Evolutionary conservation across 2,329 filamentous ascomycete species (phyloP), one percentile per base, ranked within the genome.

Genomic region (Fusarium fujikuroi): DNA sequence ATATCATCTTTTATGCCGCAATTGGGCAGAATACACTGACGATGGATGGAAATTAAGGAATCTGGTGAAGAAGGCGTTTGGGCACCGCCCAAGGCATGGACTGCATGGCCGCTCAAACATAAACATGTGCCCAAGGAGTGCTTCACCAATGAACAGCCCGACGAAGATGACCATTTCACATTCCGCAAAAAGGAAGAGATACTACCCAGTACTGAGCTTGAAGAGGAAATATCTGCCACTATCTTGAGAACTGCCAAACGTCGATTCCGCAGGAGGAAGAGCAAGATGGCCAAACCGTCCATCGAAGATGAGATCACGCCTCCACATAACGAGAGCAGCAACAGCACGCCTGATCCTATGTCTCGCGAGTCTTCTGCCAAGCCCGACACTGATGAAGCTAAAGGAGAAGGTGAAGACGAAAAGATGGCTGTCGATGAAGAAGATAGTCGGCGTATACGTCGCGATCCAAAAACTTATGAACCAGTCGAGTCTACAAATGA

Each of bases 81-180:
- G 86, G 80, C 80, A 9, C 88, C 88, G 4, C 85, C 88, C 1
- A 89, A 87, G 66, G 73, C 79, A 9, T 98, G 95, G 95, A 93
- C 93, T 23, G 93, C 95, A 1, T 98, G 95, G 95, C 95, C 95
- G 9, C 80, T 97, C 77, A 86, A 86, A 25, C 85, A 88, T 9
- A 82, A 85, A 12, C 83, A 87, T 32, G 90, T 96, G 12, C 93
- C 93, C 4, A 83, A 84, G 21, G 84, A 86, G 19, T 84, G 84
- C 25, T 87, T 93, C 69, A 80, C 84, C 58, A 85, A 84, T 73
- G 83, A 79, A 69, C 79, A 79, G 12, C 76, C 81, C 12, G 85
- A 89, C 54, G 83, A 85, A 11, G 83, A 88, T 60, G 87, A 89
- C 36, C 78, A 76, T 18, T 89, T 86, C 77, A 90, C 86, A 0